Conservation (phyloP, 1,284 basidiomycete genomes). For the Waitea zeae region DNA sequence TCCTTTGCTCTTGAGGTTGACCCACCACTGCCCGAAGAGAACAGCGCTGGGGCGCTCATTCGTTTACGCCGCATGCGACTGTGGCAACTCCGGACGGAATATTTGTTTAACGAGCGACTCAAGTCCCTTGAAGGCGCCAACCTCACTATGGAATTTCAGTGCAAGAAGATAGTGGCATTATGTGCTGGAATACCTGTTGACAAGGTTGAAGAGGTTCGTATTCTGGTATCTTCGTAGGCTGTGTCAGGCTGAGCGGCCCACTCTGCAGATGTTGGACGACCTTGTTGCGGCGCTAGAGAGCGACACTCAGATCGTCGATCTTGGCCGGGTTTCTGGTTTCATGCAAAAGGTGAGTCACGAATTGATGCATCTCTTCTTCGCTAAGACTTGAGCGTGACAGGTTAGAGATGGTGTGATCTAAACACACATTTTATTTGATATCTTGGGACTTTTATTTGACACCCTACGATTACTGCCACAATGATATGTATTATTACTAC, state of each 20-base stretch:
- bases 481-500: no score
- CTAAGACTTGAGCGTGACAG: background rate
- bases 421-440: no score
- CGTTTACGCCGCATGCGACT: constrained; percentile 56
- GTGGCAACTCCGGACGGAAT: constrained; percentile 72
- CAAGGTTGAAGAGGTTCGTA: constrained; percentile 75
- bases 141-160: constrained; percentile 77
- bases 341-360: constrained; percentile 27
- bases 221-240: constrained; percentile 6
- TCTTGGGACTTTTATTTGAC: no score
- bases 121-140: constrained; percentile 61
- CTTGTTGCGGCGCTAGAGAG: constrained; percentile 81
- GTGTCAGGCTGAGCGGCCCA: constrained; percentile 7
- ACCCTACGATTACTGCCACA: no score
- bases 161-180: constrained; percentile 79
- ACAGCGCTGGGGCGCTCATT: constrained; percentile 43
- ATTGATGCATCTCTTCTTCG: no score
- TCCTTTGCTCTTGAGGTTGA: constrained; percentile 48
- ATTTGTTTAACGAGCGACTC: constrained; percentile 53
- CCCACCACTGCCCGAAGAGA: constrained; percentile 42
- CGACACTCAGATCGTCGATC: constrained; percentile 71
- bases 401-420: background rate
- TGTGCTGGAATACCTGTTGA: constrained; percentile 81
- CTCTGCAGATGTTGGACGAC: constrained; percentile 66
- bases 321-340: constrained; percentile 75